Percentiles rank a stretch among this genome's conserved stretches.
Evolutionary conservation across 352 stramenopile genomes (phyloP).

Genomic region (Phytophthora capsici): DNA sequence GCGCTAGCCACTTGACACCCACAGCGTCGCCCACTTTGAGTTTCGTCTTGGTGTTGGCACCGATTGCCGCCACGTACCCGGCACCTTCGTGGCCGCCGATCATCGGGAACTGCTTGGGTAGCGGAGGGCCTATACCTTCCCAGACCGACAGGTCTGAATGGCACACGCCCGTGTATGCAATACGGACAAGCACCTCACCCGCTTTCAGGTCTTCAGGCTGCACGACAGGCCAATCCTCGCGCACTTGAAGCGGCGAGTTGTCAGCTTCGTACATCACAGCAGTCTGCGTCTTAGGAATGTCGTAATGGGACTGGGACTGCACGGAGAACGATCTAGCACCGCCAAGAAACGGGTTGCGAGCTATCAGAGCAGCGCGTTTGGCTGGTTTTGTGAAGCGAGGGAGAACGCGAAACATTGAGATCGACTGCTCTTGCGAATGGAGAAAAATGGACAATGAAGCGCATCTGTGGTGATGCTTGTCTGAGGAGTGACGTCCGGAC

Average conservation of each 20-base stretch:
- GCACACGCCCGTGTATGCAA: constrained; percentile 60
- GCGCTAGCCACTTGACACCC: constrained; percentile 58
- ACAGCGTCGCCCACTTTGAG: constrained; percentile 59
- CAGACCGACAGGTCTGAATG: constrained; percentile 59
- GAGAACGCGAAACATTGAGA: constrained; percentile 29
- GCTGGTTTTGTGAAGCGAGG: constrained; percentile 27
- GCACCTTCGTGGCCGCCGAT: constrained; percentile 67
- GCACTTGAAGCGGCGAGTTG: constrained; percentile 53
- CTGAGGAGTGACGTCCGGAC: background rate
- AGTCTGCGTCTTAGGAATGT: constrained; percentile 58
- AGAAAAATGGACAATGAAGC: constrained; percentile 14
- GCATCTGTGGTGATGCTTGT: background rate
- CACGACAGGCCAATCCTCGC: constrained; percentile 52
- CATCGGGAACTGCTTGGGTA: constrained; percentile 47
- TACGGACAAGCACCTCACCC: constrained; percentile 55
- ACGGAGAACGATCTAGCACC: constrained; percentile 33
- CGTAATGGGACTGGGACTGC: constrained; percentile 46
- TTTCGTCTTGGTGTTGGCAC: constrained; percentile 46
- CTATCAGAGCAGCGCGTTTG: constrained; percentile 10
- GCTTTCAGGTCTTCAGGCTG: constrained; percentile 52
- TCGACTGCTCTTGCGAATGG: background rate
- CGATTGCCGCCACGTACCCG: constrained; percentile 59
- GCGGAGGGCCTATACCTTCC: constrained; percentile 41
- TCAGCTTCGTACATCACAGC: constrained; percentile 59
- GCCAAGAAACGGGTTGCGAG: constrained; percentile 25